phyloP scores from a whole-genome alignment of 257 asterid species.

The Nicotiana otophora region DNA sequence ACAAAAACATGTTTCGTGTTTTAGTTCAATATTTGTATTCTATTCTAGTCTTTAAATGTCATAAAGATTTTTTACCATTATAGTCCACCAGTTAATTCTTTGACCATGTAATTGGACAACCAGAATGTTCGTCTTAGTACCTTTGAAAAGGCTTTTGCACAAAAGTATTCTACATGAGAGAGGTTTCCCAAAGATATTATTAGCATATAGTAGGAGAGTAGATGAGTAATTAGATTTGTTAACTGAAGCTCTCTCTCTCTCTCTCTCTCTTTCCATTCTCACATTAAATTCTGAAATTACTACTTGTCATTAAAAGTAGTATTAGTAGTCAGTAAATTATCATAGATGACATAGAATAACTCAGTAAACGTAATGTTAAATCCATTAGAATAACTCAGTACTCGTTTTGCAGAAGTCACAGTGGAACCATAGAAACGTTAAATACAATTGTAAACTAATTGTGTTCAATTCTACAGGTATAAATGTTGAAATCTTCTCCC shows the following conservation, averaged over 20 bases:
- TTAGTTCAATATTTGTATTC: neutral
- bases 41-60: neutral
- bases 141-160: neutral
- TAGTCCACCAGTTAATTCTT: neutral
- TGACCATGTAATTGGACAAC: conserved; percentile 2
- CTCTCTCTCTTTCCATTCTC: neutral
- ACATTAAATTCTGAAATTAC: conserved; percentile 15
- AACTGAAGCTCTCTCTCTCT: conserved; percentile 9
- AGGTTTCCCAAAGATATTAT: neutral
- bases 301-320: conserved; percentile 14
- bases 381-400: neutral
- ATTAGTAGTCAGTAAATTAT: conserved; percentile 13
- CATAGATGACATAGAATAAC: neutral
- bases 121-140: neutral
- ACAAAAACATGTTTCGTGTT: neutral
- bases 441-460: too few relatives aligned
- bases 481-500: too few relatives aligned
- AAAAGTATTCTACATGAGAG: neutral
- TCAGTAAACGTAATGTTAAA: neutral
- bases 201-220: neutral
- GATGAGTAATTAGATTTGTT: conserved; percentile 16
- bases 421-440: too few relatives aligned
- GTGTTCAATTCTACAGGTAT: too few relatives aligned
- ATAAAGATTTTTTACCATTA: neutral
- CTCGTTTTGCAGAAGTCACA: too few relatives aligned